Base-by-base conservation (phyloP, 2,329 filamentous ascomycete species). In the Talaromyces sp. region DNA sequence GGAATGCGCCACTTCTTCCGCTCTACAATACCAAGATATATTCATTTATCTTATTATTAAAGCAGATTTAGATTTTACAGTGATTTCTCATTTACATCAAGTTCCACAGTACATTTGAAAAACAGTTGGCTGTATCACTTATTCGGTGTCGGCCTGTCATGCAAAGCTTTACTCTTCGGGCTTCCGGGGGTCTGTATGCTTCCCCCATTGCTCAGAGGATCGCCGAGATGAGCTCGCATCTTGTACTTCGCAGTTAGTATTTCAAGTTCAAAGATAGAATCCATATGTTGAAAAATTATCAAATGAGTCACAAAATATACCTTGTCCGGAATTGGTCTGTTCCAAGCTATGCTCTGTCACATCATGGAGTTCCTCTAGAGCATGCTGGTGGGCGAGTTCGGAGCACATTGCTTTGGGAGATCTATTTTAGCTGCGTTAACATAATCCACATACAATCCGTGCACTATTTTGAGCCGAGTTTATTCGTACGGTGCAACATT, bases 311-410 rank as follows among this genome's bases (percentile, higher is more conserved):
- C n/a, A 36, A 17, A n/a, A n/a, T 19, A n/a, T 27, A 42, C 40
- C 19, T 49, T 33, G 20, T 29, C 10, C 14, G 29, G 55, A 48
- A 13, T 55, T 49, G n/a, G 55, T 51, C 10, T 51, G 40, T 1
- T 55, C 51, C 3, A 51, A 45, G 8, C 29, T 51, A 32, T 62
- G 62, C 20, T 62, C 60, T 14, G 55, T 63, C n/a, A 49, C 43
- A 40, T 49, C 43, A 9, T 61, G 52, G 0, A 64, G 51, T 27
- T 57, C 52, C 16, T 64, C 58, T 4, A 60, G 5, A 10, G 62
- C 62, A 22, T 64, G 58, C 10, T 63, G 57, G 4, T 64, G 62
- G 1, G 62, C 57, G 5, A 63, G 59, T 22, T 64, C 61, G 1
- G 57, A 51, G 22, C 61, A 64, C 44, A 54, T 58, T 2, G 55